Evolutionary conservation across 2,329 filamentous ascomycete genomes (phyloP).

Genomic region (Knoxdaviesia capensis): DNA sequence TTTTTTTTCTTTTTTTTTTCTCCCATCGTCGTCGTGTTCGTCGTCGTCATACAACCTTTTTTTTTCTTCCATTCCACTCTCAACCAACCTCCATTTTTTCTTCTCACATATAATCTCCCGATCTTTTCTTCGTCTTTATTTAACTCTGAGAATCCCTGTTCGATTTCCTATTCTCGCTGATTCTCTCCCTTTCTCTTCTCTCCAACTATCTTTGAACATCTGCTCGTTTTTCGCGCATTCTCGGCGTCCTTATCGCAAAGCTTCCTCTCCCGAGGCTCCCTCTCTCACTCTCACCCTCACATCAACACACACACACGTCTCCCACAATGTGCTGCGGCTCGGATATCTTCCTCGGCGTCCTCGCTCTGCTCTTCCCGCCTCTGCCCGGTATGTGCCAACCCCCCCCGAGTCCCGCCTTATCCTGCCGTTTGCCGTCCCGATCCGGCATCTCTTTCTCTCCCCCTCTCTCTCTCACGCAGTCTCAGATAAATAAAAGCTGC

Average conservation of each 20-base stretch:
- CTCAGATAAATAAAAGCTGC: not conserved
- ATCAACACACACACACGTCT: not conserved
- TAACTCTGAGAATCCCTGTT: too few species aligned
- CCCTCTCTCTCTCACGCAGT: slow-evolving; percentile 4
- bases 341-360: slow-evolving; percentile 41
- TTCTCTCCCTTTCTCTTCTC: not conserved
- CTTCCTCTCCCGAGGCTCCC: too few species aligned
- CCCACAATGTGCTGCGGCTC: slow-evolving; percentile 30
- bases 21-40: too few species aligned
- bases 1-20: too few species aligned
- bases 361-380: slow-evolving; percentile 46
- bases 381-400: slow-evolving; percentile 33
- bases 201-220: not conserved
- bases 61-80: not conserved
- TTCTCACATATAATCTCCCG: too few species aligned
- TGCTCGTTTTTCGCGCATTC: not conserved
- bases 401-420: not conserved
- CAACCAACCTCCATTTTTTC: not conserved
- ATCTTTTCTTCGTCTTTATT: too few species aligned
- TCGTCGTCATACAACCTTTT: not conserved
- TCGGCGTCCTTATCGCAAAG: not conserved
- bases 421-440: not conserved
- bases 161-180: too few species aligned
- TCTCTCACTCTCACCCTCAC: not conserved
- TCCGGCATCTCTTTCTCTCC: too few species aligned